These are phyloP conservation scores for Blastobotrys persicus DNA, from an alignment of 1,139 yeast species.

Conservation along the genomic window DNA sequence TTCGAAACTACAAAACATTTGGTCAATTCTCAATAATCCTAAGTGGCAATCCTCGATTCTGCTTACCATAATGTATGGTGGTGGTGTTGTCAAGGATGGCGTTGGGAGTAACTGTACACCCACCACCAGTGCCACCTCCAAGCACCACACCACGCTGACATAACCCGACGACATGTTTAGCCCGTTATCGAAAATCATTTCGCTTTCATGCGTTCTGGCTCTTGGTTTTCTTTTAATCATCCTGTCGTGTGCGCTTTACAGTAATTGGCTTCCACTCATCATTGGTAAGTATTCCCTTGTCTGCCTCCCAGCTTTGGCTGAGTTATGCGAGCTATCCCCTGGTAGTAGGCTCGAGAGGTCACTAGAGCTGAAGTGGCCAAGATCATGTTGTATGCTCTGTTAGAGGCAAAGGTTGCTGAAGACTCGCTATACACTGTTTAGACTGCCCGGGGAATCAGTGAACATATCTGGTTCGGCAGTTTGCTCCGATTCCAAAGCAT, in stretches of 20 bases:
- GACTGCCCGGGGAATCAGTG: too few species aligned
- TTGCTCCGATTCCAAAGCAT: too few species aligned
- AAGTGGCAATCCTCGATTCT: slow-evolving; percentile 4
- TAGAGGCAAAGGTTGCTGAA: too few species aligned
- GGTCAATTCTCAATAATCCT: neutral
- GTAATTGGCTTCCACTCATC: slow-evolving; percentile 75
- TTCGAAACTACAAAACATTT: slow-evolving; percentile 65
- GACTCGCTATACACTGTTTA: too few species aligned
- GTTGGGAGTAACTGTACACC: slow-evolving; percentile 6
- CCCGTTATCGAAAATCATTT: slow-evolving; percentile 72
- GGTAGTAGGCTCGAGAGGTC: too few species aligned
- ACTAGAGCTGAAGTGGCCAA: too few species aligned
- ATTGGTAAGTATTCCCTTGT: slow-evolving; percentile 53
- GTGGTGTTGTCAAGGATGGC: neutral
- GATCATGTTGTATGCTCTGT: too few species aligned
- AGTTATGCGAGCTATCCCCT: too few species aligned
- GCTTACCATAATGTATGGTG: slow-evolving; percentile 12
- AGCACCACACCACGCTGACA: neutral
- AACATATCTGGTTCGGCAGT: too few species aligned
- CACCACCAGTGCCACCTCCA: neutral
- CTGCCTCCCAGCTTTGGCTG: too few species aligned
- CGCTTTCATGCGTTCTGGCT: slow-evolving; percentile 69
- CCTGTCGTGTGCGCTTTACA: slow-evolving; percentile 71
- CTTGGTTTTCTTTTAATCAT: slow-evolving; percentile 75
- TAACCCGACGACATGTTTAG: slow-evolving; percentile 34